Base-by-base conservation (phyloP, 1,284 basidiomycete genomes). In the Bondarzewia mesenterica region DNA sequence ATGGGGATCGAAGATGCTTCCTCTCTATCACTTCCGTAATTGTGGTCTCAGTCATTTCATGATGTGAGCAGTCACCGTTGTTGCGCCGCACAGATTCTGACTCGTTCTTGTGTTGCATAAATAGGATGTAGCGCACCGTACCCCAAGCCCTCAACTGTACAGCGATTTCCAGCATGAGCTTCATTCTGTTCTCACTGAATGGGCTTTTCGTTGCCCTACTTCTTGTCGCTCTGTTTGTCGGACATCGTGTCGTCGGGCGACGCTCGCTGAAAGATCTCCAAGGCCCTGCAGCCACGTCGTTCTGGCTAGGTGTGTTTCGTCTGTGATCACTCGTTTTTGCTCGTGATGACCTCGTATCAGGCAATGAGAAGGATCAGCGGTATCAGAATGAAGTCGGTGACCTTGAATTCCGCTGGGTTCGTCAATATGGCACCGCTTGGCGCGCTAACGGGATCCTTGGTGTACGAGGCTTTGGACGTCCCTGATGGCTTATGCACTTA, bases 361-460 rank as follows among this genome's bases (percentile, higher is more conserved):
- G 64, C 12, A 56, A 61, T 10, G 46, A 53, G 46, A 29, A 44
- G 38, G 51, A 56, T 1, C 2, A 62, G 7, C 50, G 46, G 16
- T 42, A 54, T 12, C 59, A 66, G 46, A 41, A 59, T 12, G 58
- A 67, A 46, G 63, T 65, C 1, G 65, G 66, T 2, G 59, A 64
- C 22, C 48, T 60, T 2, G 62, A 64, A 7, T 59, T 58, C 44
- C 42, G 58, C 36, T 66, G 59, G 54, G 52, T 58, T 37, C 50
- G 54, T 20, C 55, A 66, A 44, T 70, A 66, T 47, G 67, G 68
- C 10, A 52, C 54, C 0, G 57, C 58, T 1, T 67, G 63, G 58
- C 52, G 61, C 15, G 40, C 54, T 16, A 58, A 55, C 23, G 56
- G 52, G 4, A 58, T 57, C 46, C 56, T 63, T 32, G 60, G 60